These are phyloP conservation scores for Wickerhamiella dianesei DNA, from an alignment of 805 yeast species.

Conservation along the genomic window DNA sequence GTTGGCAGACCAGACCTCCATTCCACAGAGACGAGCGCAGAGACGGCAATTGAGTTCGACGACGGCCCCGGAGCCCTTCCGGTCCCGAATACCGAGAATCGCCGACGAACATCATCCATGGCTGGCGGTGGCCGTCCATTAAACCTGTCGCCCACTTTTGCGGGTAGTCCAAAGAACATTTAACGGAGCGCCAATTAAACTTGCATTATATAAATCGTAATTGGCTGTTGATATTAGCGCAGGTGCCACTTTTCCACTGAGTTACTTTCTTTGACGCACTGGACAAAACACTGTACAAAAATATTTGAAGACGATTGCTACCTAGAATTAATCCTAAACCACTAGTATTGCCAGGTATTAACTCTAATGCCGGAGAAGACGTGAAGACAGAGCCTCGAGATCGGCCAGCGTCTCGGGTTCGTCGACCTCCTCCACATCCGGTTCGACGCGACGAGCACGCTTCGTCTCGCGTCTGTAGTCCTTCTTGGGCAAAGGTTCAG, in stretches of 20 bases:
- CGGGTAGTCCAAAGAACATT: background rate
- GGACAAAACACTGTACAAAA: no score
- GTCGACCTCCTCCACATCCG: conserved; percentile 53
- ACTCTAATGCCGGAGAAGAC: conserved; percentile 15
- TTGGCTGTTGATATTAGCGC: no score
- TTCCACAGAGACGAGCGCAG: background rate
- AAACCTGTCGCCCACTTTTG: conserved; percentile 7
- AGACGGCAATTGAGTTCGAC: conserved; percentile 1
- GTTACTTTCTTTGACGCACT: no score
- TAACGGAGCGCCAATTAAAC: no score
- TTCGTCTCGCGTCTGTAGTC: conserved; percentile 11
- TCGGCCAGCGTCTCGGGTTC: conserved; percentile 88
- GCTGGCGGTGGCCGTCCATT: conserved; percentile 17
- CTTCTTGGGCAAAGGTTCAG: conserved; percentile 24
- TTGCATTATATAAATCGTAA: no score
- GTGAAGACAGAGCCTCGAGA: conserved; percentile 50
- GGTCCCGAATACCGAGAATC: background rate
- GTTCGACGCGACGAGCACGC: conserved; percentile 17
- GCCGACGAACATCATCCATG: conserved; percentile 16
- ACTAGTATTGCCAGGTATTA: background rate
- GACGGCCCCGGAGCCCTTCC: conserved; percentile 1
- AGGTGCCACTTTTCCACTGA: no score
- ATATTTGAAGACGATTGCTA: no score
- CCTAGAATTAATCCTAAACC: no score
- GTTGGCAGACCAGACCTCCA: conserved; percentile 7